Base-by-base conservation (phyloP, 139 green algal species). In the Chlamydomonas incerta region DNA sequence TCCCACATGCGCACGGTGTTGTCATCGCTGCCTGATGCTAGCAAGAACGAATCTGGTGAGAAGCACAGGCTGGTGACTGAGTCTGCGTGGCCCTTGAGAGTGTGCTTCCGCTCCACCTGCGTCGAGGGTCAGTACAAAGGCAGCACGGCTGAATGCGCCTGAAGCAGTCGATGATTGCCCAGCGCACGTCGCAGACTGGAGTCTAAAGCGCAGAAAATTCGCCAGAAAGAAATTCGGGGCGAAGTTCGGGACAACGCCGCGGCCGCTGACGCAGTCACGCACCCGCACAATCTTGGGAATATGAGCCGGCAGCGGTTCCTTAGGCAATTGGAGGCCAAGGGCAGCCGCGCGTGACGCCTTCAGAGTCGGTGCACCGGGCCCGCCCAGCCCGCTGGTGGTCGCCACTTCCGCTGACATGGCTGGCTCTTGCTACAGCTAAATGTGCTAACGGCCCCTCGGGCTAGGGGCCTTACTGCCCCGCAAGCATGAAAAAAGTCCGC, bases 1-100 rank as follows among this genome's bases (percentile, higher is more conserved):
- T 92, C 88, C 88, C 88, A 92, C 63, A 90, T 62, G 29, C 88
- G 81, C 55, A 92, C 81, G 33, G 88, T 92, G 47, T 88, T 90
- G 58, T 92, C 88, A 65, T 92, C 85, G 31, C 71, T 84, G 37
- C 88, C 88, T 31, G 71, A 85, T 37, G 88, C 85, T 57, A 92
- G n/a, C 21, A 82, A 18, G 4, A 88, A 77, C 1, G 74, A 84
- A 55, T 92, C 88, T 20, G 88, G 88, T 11, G 85, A 90, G 55
- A 92, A 92, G 47, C 62, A 70, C 10, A 92, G 46, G 35, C 72
- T 74, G 52, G 63, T 76, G 26, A 90, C 79, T 18, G 81, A 33
- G 35, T 88, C 88, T 11, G 85, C 88, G 75, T 92, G 88, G 26
- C 88, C 88, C 35, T 87, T 90, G 21, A 92, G 85, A 3, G 84